Percentiles rank a stretch among this genome's conserved stretches.
Conservation (phyloP, 345 rosid species). For the Camelina laxa region DNA sequence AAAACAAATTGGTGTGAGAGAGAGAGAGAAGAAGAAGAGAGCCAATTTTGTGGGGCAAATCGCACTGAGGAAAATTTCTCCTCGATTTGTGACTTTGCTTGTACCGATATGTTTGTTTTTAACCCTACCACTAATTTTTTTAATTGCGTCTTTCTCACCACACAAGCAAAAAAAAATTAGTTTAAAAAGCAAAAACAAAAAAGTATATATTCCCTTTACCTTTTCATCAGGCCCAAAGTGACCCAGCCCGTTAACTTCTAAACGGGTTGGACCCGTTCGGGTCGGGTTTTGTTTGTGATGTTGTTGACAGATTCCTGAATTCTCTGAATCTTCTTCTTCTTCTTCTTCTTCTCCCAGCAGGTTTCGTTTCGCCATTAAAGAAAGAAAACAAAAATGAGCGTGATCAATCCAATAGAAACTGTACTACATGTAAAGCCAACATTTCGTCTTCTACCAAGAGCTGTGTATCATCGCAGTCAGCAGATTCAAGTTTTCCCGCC, state of each 20-base stretch:
- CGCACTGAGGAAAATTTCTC: background rate
- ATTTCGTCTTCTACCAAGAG: constrained; percentile 9
- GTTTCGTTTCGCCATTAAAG: no score
- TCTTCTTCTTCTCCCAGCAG: background rate
- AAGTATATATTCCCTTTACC: no score
- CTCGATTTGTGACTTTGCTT: constrained; percentile 18
- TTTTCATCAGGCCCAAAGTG: no score
- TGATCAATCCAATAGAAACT: constrained; percentile 20
- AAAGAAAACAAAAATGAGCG: constrained; percentile 6
- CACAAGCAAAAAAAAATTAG: background rate
- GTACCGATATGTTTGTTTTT: background rate
- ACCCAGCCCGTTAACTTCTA: background rate
- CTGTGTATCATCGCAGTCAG: constrained; percentile 23
- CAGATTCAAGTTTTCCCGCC: constrained; percentile 33
- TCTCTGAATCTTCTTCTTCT: no score
- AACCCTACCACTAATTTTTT: background rate
- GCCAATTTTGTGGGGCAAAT: constrained; percentile 16
- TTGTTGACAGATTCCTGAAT: no score
- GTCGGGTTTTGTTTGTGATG: no score
- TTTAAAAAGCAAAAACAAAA: no score
- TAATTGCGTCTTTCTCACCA: no score
- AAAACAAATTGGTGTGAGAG: background rate
- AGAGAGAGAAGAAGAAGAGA: background rate
- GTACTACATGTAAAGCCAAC: constrained; percentile 28
- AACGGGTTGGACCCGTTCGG: background rate